Evolutionary conservation across 768 basidiomycete genomes (phyloP).

Genomic region (Tricholoma terreum): DNA sequence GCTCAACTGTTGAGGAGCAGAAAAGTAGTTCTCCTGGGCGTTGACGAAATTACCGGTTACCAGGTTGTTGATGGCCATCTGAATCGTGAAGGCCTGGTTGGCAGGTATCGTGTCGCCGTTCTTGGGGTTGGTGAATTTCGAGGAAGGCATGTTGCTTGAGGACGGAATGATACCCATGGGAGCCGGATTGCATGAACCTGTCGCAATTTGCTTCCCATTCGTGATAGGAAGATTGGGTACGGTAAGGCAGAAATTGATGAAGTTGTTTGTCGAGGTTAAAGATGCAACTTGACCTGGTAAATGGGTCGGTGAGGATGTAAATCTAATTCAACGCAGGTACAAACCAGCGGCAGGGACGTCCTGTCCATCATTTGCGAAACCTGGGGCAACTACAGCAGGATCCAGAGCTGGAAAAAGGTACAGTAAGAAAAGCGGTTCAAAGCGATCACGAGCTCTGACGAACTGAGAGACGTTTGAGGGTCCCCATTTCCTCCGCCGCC

Average conservation of each 20-base stretch:
- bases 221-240: constrained; percentile 44
- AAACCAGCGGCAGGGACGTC: constrained; percentile 35
- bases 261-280: constrained; percentile 56
- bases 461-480: constrained; percentile 45
- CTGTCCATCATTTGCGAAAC: constrained; percentile 51
- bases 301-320: constrained; percentile 14
- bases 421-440: background rate
- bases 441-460: constrained; percentile 4
- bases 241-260: constrained; percentile 50
- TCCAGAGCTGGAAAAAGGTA: constrained; percentile 41
- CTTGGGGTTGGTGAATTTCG: constrained; percentile 41
- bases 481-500: constrained; percentile 20
- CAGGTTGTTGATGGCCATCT: constrained; percentile 38
- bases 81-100: constrained; percentile 44
- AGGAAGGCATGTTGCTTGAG: constrained; percentile 39
- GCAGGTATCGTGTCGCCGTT: constrained; percentile 41
- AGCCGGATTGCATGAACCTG: constrained; percentile 54
- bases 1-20: constrained; percentile 51
- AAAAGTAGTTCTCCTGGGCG: constrained; percentile 44
- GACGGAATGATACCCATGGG: constrained; percentile 52
- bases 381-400: constrained; percentile 45
- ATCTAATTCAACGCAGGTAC: constrained; percentile 13
- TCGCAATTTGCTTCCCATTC: constrained; percentile 45
- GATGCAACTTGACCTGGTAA: constrained; percentile 44
- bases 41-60: constrained; percentile 51